Percentiles rank a stretch among this genome's conserved stretches.
phyloP scores from a whole-genome alignment of 352 stramenopile genomes.

The Phytophthora nicotianae region DNA sequence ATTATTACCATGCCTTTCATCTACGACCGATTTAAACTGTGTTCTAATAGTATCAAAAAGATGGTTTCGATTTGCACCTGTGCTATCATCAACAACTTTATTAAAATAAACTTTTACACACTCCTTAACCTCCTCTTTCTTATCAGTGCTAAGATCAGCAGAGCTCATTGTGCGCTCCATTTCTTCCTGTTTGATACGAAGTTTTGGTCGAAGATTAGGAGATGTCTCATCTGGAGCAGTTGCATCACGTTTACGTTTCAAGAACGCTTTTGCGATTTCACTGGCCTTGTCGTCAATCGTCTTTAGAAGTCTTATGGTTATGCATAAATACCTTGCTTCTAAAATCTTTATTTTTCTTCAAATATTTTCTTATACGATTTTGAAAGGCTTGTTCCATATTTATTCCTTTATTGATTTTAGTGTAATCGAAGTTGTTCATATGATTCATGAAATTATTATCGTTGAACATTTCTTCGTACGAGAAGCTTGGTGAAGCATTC shows the following conservation, averaged over 20 bases:
- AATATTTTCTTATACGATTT: neutral
- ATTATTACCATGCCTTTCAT: too few species aligned
- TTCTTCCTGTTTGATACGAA: neutral
- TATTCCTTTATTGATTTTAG: constrained; percentile 2
- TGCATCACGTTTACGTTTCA: neutral
- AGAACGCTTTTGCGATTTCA: too few species aligned
- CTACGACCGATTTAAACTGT: too few species aligned
- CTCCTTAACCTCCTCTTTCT: neutral
- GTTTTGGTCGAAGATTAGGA: constrained; percentile 1
- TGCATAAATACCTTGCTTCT: neutral
- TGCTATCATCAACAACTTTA: too few species aligned
- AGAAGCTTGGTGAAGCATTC: too few species aligned
- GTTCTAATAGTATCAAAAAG: too few species aligned
- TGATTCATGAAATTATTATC: neutral
- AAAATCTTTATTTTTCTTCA: constrained; percentile 2
- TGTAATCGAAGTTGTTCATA: neutral
- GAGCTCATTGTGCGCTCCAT: neutral
- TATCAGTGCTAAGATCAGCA: constrained; percentile 1
- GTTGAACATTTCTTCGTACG: neutral
- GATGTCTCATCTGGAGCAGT: neutral
- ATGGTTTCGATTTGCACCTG: too few species aligned
- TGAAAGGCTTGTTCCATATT: neutral
- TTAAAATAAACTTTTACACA: too few species aligned
- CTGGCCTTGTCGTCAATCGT: too few species aligned
- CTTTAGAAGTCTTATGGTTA: too few species aligned